phyloP scores from a whole-genome alignment of 2,329 filamentous ascomycete species.

The Neoarthrinium moseri region DNA sequence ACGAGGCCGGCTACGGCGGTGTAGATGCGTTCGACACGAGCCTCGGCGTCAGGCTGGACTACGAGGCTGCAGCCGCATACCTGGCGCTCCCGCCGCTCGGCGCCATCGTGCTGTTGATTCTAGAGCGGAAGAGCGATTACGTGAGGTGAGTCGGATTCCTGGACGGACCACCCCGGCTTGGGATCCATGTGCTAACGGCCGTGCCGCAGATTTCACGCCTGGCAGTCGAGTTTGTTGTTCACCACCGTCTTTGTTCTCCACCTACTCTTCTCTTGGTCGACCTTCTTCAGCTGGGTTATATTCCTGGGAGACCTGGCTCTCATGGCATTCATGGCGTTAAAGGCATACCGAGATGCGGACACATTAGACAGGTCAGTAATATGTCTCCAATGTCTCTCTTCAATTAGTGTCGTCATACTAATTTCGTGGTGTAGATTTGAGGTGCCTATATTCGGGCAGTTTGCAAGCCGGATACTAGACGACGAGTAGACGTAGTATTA shows the following conservation, averaged over 20 bases:
- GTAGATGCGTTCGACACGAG: slow-evolving; percentile 76
- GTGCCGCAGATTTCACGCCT: slow-evolving; percentile 78
- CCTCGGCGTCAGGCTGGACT: slow-evolving; percentile 79
- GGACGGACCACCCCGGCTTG: background rate
- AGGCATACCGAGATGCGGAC: slow-evolving; percentile 81
- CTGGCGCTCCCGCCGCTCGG: slow-evolving; percentile 81
- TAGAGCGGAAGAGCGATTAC: slow-evolving; percentile 96
- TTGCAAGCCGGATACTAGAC: slow-evolving; percentile 10
- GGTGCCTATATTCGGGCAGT: slow-evolving; percentile 10
- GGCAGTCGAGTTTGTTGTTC: slow-evolving; percentile 87
- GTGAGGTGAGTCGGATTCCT: slow-evolving; percentile 63
- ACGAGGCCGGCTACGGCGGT: slow-evolving; percentile 30
- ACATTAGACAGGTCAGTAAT: slow-evolving; percentile 57
- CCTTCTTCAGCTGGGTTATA: slow-evolving; percentile 79
- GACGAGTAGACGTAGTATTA: too few species aligned
- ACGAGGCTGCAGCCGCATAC: slow-evolving; percentile 90
- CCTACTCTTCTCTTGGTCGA: slow-evolving; percentile 82
- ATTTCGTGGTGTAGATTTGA: background rate
- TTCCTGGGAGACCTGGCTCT: slow-evolving; percentile 73
- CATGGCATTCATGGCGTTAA: slow-evolving; percentile 73
- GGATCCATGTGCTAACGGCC: slow-evolving; percentile 6
- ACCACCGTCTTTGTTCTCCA: slow-evolving; percentile 74
- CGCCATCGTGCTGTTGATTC: slow-evolving; percentile 76
- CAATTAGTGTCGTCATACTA: background rate
- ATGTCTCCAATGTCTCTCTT: background rate